Evolutionary conservation across 345 rosid species (phyloP), one percentile per base, ranked within the genome.

Genomic region (Anacardium occidentale): DNA sequence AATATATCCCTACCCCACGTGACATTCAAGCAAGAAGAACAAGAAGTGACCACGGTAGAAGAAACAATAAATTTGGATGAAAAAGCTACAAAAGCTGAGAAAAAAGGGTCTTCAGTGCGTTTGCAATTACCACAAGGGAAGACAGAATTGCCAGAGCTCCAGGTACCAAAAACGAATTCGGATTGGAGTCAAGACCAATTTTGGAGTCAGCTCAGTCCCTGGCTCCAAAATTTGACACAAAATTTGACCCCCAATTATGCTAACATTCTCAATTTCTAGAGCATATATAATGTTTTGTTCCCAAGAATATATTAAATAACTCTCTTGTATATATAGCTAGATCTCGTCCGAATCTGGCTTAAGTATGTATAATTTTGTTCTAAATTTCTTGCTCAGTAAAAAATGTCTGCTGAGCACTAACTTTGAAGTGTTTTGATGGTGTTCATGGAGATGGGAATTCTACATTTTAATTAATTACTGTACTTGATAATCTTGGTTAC

Each of bases 161-260:
- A 89, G 73, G 63, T 89, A 64, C 95, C 99, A 12, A 91, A 80
- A 81, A 34, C 56, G 51, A 29, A 29, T 3, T 56, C 71, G 44
- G 98, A 95, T 62, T 92, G 97, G 98, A 91, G 76, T 59, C 84
- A 83, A 59, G 99, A 95, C 77, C 76, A 58, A 21, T 32, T 83
- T 25, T 85, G 86, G 83, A 37, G 81, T 74, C 88, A 83, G 79
- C 40, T 85, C 10, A 94, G 99, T 64, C 99, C 99, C 8, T 92
- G 96, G 98, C 88, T 92, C 7, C 98, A 83, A 71, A 87, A 81
- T 64, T 69, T 83, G 73, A 80, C 86, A 6, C 98, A 83, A 69
- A 87, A 76, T 70, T 68, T 83, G 64, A 84, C 86, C 62, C 88
- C 85, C 22, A 62, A 63, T 75, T 83, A 67, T 69, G 74, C 88